Evolutionary conservation across 1,139 yeast species (phyloP).

Genomic region (Kodamaea anthophila): DNA sequence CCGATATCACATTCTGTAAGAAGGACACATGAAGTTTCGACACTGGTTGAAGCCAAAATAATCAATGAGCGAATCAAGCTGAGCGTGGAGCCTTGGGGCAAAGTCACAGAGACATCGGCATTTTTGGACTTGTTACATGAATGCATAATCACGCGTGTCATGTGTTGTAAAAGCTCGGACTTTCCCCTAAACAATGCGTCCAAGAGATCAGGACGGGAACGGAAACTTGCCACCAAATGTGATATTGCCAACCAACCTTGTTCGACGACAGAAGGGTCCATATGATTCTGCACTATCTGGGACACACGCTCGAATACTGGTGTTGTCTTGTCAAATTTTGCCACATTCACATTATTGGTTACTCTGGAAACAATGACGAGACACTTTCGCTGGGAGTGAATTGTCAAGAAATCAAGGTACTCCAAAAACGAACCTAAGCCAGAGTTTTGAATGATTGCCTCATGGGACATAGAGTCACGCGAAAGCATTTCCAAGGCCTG

Average conservation of each 20-base stretch:
- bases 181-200: conserved; percentile 38
- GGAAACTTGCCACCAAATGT: conserved; percentile 52
- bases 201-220: conserved; percentile 36
- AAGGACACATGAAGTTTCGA: conserved; percentile 35
- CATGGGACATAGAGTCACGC: conserved; percentile 44
- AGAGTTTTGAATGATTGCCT: conserved; percentile 48
- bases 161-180: conserved; percentile 20
- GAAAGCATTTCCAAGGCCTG: conserved; percentile 71
- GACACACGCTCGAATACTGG: conserved; percentile 60
- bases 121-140: conserved; percentile 25
- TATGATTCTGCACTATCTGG: conserved; percentile 51
- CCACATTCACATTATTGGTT: conserved; percentile 44
- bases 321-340: conserved; percentile 43
- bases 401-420: conserved; percentile 81
- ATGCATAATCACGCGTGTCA: conserved; percentile 21
- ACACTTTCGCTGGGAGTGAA: conserved; percentile 85
- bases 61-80: conserved; percentile 40
- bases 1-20: conserved; percentile 38
- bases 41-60: conserved; percentile 31
- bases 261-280: conserved; percentile 62
- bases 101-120: conserved; percentile 13
- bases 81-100: conserved; percentile 28
- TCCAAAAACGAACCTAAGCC: conserved; percentile 65
- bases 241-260: conserved; percentile 65
- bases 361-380: conserved; percentile 73